phyloP scores from a whole-genome alignment of 768 basidiomycete species.

The Harrya chromipes region DNA sequence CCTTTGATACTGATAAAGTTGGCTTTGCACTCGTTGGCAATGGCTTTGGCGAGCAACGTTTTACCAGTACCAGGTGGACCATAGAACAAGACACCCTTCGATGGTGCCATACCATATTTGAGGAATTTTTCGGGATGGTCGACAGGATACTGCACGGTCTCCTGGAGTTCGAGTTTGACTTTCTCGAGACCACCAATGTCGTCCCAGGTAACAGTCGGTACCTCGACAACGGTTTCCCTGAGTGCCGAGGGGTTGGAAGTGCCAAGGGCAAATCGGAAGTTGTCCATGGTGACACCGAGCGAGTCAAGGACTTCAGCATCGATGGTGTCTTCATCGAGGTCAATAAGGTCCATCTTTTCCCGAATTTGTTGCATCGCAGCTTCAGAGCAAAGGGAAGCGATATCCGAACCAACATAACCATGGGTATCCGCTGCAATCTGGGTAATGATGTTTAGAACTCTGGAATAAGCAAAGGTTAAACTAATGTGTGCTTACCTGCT shows the following conservation, averaged over 20 bases:
- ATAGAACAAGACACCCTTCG: conserved; percentile 99
- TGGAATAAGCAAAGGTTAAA: neutral
- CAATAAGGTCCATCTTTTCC: conserved; percentile 99
- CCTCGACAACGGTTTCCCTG: conserved; percentile 98
- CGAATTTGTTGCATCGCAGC: conserved; percentile 99
- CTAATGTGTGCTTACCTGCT: conserved; percentile 54
- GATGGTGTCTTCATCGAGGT: conserved; percentile 96
- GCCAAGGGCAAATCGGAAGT: conserved; percentile 99
- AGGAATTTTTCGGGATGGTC: conserved; percentile 99
- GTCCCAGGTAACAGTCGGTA: conserved; percentile 98
- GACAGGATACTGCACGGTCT: conserved; percentile 99
- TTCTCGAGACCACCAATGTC: conserved; percentile 99
- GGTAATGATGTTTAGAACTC: conserved; percentile 7
- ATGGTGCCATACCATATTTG: conserved; percentile 99
- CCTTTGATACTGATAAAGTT: conserved; percentile 99
- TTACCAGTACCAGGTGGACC: conserved; percentile 99
- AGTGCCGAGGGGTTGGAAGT: conserved; percentile 97
- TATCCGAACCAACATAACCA: conserved; percentile 98
- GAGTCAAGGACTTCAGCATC: conserved; percentile 99
- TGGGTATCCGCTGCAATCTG: conserved; percentile 99
- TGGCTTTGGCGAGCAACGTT: conserved; percentile 96
- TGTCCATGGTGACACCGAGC: conserved; percentile 99
- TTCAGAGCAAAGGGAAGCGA: conserved; percentile 97
- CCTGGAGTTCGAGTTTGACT: conserved; percentile 98
- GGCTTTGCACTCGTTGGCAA: conserved; percentile 99